These are phyloP conservation scores for Arabis alpina DNA, from an alignment of 345 rosid species.

Conservation along the genomic window DNA sequence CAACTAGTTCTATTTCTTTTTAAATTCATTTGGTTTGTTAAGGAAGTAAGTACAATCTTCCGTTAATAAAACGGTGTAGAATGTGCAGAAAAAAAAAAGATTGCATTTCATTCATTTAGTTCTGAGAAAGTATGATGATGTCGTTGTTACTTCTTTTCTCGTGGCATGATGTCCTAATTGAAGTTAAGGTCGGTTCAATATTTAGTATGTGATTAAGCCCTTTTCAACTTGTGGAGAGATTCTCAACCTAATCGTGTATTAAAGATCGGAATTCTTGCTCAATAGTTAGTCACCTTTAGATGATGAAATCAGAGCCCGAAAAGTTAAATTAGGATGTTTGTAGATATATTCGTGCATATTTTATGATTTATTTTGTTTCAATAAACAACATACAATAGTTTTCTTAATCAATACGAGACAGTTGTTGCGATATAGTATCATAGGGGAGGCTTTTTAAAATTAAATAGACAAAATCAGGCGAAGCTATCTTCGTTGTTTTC, in stretches of 20 bases:
- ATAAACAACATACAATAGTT: no score
- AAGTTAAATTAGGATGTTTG: no score
- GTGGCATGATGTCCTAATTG: slow-evolving; percentile 13
- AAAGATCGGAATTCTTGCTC: background rate
- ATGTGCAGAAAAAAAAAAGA: no score
- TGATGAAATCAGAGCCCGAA: no score
- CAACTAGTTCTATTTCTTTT: no score
- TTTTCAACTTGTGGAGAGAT: slow-evolving; percentile 39
- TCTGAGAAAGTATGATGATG: no score
- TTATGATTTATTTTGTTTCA: no score
- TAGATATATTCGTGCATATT: no score
- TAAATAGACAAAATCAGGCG: background rate
- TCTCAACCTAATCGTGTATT: background rate
- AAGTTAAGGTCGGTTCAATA: slow-evolving; percentile 65
- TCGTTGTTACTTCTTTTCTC: background rate
- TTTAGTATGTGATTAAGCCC: slow-evolving; percentile 51
- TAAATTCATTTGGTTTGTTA: background rate
- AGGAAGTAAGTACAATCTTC: background rate
- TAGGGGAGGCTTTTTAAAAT: background rate
- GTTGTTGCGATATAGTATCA: background rate
- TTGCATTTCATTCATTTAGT: no score
- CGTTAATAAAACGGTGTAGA: no score
- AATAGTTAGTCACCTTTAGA: background rate
- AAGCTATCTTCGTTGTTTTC: background rate
- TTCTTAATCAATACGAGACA: background rate